Evolutionary conservation across 805 yeast species (phyloP).

Genomic region (Ogataea dorogensis): DNA sequence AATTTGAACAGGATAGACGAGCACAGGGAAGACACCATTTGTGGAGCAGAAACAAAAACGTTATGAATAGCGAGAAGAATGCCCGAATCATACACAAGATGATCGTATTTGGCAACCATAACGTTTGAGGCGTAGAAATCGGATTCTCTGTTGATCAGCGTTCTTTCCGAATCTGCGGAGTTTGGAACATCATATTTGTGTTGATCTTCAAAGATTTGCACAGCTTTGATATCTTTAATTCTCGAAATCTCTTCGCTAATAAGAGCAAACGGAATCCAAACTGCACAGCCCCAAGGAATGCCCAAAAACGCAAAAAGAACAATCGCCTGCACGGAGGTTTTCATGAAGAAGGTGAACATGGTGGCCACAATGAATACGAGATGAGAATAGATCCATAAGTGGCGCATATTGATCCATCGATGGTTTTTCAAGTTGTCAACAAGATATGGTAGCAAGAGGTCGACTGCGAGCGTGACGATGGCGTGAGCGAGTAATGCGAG

Average conservation of each 20-base stretch:
- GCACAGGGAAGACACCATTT: constrained; percentile 49
- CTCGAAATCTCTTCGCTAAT: constrained; percentile 57
- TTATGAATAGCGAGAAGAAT: constrained; percentile 56
- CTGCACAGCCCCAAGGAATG: constrained; percentile 62
- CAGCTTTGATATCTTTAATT: constrained; percentile 46
- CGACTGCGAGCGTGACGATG: constrained; percentile 43
- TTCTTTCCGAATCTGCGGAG: constrained; percentile 9
- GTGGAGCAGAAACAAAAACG: constrained; percentile 58
- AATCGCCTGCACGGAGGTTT: constrained; percentile 42
- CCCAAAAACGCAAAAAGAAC: constrained; percentile 52
- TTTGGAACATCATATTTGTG: constrained; percentile 13
- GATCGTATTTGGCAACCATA: constrained; percentile 33
- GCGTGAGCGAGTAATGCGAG: constrained; percentile 51
- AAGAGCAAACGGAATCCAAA: constrained; percentile 66
- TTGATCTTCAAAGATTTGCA: constrained; percentile 25
- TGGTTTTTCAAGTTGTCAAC: constrained; percentile 25
- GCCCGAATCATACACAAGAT: constrained; percentile 55
- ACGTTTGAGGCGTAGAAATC: constrained; percentile 21
- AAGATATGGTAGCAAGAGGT: constrained; percentile 44
- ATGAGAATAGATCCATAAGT: constrained; percentile 53
- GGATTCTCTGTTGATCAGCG: constrained; percentile 9
- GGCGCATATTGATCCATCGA: constrained; percentile 30
- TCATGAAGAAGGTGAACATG: constrained; percentile 45
- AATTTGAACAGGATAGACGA: constrained; percentile 46
- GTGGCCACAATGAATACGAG: constrained; percentile 48